Percentiles rank a stretch among this genome's conserved stretches.
Conservation (phyloP, 108 stramenopile genomes). For the Skeletonema potamos region DNA sequence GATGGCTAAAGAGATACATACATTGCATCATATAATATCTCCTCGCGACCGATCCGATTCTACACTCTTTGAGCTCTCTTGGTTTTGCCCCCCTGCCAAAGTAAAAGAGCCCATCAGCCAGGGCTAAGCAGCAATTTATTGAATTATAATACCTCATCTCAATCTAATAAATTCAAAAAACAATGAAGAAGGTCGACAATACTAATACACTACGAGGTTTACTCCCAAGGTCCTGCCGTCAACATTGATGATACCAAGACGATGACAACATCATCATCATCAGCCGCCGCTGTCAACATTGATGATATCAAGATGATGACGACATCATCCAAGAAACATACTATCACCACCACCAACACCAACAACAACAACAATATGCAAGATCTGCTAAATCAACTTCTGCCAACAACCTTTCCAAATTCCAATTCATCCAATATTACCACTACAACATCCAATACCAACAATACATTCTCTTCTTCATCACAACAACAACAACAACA, state of each 20-base stretch:
- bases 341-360: background rate
- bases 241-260: background rate
- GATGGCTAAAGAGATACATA: no score
- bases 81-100: no score
- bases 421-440: no score
- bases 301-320: slow-evolving; percentile 9
- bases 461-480: background rate
- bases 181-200: no score
- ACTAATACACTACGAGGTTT: slow-evolving; percentile 45
- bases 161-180: no score
- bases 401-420: background rate
- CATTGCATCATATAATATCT: no score
- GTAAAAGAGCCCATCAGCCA: no score
- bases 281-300: background rate
- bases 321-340: background rate
- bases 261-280: background rate
- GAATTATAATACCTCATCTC: no score
- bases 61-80: no score
- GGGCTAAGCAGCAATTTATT: no score
- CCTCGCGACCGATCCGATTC: no score
- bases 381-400: background rate
- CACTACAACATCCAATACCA: background rate
- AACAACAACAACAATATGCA: no score
- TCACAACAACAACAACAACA: background rate
- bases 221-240: slow-evolving; percentile 10